Evolutionary conservation across 176 grass and related monocot genomes (phyloP).

Genomic region (Phoenix roebelenii): DNA sequence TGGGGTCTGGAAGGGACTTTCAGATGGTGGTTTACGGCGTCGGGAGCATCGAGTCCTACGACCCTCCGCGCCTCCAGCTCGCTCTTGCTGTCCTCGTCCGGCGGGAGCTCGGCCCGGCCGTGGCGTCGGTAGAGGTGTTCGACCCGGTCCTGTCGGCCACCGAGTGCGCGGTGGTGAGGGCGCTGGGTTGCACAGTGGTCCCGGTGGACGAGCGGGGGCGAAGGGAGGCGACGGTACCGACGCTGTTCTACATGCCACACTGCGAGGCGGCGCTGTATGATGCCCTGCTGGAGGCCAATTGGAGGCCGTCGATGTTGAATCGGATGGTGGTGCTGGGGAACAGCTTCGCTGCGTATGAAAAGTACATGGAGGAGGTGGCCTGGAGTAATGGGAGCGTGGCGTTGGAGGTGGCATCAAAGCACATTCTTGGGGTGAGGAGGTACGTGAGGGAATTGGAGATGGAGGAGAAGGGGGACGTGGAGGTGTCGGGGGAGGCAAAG

Average conservation of each 20-base stretch:
- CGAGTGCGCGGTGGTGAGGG: conserved; percentile 46
- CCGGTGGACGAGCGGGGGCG: conserved; percentile 42
- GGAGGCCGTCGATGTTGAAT: conserved; percentile 36
- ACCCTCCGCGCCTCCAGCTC: conserved; percentile 47
- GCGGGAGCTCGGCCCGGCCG: conserved; percentile 18
- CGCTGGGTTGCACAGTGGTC: conserved; percentile 45
- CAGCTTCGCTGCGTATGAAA: conserved; percentile 49
- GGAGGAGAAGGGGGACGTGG: conserved; percentile 21
- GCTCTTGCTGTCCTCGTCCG: conserved; percentile 45
- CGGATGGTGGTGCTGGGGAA: conserved; percentile 57
- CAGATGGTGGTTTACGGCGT: conserved; percentile 54
- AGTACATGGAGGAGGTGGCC: conserved; percentile 25
- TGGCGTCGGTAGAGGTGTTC: conserved; percentile 42
- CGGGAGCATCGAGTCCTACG: conserved; percentile 64
- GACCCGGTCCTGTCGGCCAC: conserved; percentile 67
- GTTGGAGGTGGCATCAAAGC: conserved; percentile 23
- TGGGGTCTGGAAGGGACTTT: conserved; percentile 2
- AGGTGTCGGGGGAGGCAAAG: not conserved
- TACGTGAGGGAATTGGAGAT: conserved; percentile 46
- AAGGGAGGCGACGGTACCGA: conserved; percentile 39
- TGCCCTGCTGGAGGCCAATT: conserved; percentile 56
- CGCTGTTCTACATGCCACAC: conserved; percentile 94
- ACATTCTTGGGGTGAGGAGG: conserved; percentile 30
- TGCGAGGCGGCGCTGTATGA: conserved; percentile 68
- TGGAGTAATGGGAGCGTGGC: conserved; percentile 15